These are phyloP conservation scores for Ophiostoma tasmaniense DNA, from an alignment of 2,329 filamentous ascomycete genomes.

Conservation along the genomic window DNA sequence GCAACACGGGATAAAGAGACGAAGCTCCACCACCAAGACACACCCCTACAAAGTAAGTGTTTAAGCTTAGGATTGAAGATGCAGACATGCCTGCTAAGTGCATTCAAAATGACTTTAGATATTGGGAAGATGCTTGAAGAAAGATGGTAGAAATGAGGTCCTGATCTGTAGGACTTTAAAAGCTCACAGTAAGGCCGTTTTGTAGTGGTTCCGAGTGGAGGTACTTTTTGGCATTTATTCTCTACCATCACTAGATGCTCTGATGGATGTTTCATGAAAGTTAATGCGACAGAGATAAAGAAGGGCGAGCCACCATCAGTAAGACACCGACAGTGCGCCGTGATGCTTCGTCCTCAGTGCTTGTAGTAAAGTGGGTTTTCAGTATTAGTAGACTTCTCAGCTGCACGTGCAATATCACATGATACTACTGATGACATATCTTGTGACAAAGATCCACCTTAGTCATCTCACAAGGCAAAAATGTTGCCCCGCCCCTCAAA, in stretches of 20 bases:
- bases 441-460: neutral
- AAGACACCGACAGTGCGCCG: neutral
- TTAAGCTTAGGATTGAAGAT: neutral
- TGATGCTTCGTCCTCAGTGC: neutral
- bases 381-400: neutral
- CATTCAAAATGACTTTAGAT: neutral
- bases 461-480: slow-evolving; percentile 4
- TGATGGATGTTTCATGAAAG: no score
- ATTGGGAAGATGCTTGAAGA: neutral
- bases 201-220: neutral
- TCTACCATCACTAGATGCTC: no score
- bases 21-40: neutral
- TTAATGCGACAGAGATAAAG: no score
- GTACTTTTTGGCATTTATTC: neutral
- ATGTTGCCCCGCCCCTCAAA: slow-evolving; percentile 14
- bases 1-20: neutral
- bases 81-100: neutral
- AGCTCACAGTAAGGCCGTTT: neutral
- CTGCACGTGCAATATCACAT: no score
- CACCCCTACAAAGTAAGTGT: neutral
- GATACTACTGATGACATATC: neutral
- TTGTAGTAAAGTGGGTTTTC: neutral
- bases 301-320: no score
- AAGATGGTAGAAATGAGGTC: neutral
- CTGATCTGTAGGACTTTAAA: neutral